These are phyloP conservation scores for Skeletonema menzelii DNA, from an alignment of 108 stramenopile species.

Conservation along the genomic window DNA sequence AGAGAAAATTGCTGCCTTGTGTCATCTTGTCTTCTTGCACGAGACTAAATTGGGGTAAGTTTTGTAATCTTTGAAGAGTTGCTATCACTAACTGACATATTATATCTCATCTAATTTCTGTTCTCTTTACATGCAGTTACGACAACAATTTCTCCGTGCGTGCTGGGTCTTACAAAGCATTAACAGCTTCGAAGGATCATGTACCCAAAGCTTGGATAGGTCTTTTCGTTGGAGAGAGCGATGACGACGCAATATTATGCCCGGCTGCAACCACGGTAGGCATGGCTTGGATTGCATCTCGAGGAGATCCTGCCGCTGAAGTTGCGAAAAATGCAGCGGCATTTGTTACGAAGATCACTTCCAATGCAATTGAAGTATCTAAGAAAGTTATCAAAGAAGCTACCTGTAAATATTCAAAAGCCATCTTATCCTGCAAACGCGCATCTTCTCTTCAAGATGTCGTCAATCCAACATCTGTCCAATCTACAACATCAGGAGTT, in stretches of 20 bases:
- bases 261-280: conserved; percentile 19
- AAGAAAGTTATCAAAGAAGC: conserved; percentile 10
- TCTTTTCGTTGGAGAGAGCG: conserved; percentile 16
- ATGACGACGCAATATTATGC: neutral
- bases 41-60: conserved; percentile 35
- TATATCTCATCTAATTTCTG: neutral
- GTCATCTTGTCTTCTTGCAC: conserved; percentile 31
- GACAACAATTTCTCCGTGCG: conserved; percentile 37
- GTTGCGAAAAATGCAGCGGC: conserved; percentile 17
- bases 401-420: conserved; percentile 21
- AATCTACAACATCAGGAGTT: conserved; percentile 1
- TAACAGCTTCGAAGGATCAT: conserved; percentile 17
- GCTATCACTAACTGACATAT: neutral
- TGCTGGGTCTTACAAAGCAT: conserved; percentile 23
- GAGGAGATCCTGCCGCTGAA: conserved; percentile 36
- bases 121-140: neutral
- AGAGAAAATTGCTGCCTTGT: conserved; percentile 43
- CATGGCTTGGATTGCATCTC: conserved; percentile 38
- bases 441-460: conserved; percentile 31
- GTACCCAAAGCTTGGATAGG: conserved; percentile 46
- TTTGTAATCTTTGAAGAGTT: neutral
- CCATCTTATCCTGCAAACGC: conserved; percentile 27
- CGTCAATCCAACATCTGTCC: conserved; percentile 13
- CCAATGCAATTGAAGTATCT: neutral
- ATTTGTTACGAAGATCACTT: conserved; percentile 19